phyloP scores from a whole-genome alignment of 169 alveolate genomes.

The Eimeria maxima region DNA sequence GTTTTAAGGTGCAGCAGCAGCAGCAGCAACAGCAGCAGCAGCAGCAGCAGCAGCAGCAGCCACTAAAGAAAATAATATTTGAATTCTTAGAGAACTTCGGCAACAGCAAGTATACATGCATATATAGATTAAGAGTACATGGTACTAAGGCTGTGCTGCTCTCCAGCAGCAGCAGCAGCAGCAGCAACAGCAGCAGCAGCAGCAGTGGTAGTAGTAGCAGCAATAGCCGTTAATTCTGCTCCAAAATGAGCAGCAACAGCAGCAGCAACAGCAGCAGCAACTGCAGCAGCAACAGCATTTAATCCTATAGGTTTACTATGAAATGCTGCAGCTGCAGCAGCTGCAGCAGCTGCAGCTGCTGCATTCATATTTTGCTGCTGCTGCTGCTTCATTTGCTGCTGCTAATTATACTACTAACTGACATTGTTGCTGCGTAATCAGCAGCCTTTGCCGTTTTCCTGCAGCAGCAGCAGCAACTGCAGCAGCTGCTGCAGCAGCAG shows the following conservation, averaged over 20 bases:
- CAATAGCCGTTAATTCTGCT: slow-evolving; percentile 1
- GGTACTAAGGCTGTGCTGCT: slow-evolving; percentile 78
- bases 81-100: slow-evolving; percentile 81
- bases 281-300: neutral
- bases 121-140: slow-evolving; percentile 83
- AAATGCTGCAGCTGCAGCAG: neutral
- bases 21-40: slow-evolving; percentile 52
- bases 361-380: neutral
- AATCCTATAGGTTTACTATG: too few species aligned
- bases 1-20: slow-evolving; percentile 67
- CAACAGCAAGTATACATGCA: slow-evolving; percentile 78
- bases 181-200: slow-evolving; percentile 47
- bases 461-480: neutral
- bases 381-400: too few species aligned
- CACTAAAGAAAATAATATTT: slow-evolving; percentile 61
- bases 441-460: neutral
- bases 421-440: neutral
- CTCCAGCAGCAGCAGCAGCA: slow-evolving; percentile 61
- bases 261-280: neutral
- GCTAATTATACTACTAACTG: too few species aligned
- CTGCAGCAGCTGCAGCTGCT: slow-evolving; percentile 12
- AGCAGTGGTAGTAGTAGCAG: neutral
- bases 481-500: neutral
- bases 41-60: slow-evolving; percentile 70
- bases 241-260: neutral